Percentiles rank a stretch among this genome's conserved stretches.
These are phyloP conservation scores for Lagenidium giganteum DNA, from an alignment of 352 stramenopile genomes.

Conservation along the genomic window DNA sequence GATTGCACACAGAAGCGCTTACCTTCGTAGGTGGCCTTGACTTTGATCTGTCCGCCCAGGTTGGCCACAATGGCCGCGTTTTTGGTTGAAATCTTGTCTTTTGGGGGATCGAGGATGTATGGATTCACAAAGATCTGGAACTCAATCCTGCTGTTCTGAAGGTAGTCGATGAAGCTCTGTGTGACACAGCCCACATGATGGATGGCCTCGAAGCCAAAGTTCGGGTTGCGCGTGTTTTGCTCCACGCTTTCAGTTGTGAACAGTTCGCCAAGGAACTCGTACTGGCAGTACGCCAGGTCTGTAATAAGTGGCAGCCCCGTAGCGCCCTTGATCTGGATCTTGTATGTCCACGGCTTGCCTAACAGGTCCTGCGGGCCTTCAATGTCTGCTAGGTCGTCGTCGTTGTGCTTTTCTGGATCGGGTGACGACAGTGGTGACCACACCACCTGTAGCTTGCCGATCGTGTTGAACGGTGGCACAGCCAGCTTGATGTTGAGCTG, in stretches of 20 bases:
- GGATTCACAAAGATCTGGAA: conserved; percentile 89
- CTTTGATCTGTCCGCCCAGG: conserved; percentile 37
- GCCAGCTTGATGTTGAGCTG: conserved; percentile 89
- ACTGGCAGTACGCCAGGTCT: conserved; percentile 89
- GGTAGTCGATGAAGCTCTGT: conserved; percentile 83
- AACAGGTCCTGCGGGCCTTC: conserved; percentile 74
- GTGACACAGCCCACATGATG: conserved; percentile 87
- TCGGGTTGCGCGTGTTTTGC: conserved; percentile 79
- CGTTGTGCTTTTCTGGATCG: conserved; percentile 58
- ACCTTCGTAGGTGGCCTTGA: conserved; percentile 25
- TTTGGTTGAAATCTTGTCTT: conserved; percentile 73
- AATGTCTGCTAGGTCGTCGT: conserved; percentile 65
- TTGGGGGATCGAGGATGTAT: conserved; percentile 80
- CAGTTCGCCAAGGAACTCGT: conserved; percentile 90
- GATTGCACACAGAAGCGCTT: no score
- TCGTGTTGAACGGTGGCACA: conserved; percentile 90
- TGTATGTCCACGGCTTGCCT: conserved; percentile 90
- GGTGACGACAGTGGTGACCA: conserved; percentile 85
- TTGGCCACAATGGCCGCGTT: conserved; percentile 70
- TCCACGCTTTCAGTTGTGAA: conserved; percentile 91
- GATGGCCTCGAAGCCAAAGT: conserved; percentile 87
- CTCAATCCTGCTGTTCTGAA: conserved; percentile 75
- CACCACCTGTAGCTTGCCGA: conserved; percentile 88
- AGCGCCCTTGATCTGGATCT: conserved; percentile 77
- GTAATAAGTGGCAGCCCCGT: conserved; percentile 86